Evolutionary conservation across 75 land plant genomes (phyloP).

Genomic region (Picea glauca): DNA sequence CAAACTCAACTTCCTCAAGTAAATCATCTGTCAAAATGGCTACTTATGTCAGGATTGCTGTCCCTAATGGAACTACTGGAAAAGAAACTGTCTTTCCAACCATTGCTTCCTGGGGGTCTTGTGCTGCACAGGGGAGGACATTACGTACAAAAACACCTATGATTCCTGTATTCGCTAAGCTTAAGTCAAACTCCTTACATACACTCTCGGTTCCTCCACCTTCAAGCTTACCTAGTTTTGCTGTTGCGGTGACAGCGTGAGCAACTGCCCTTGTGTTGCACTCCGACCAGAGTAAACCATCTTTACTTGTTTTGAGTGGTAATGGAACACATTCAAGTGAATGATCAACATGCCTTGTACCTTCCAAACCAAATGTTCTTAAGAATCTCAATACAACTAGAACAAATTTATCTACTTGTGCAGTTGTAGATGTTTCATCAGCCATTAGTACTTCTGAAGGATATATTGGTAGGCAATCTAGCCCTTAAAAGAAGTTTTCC

Average conservation of each 20-base stretch:
- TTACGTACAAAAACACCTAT: slow-evolving; percentile 12
- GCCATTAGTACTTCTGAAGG: neutral
- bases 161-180: neutral
- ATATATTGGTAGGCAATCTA: neutral
- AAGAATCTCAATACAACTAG: neutral
- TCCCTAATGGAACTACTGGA: slow-evolving; percentile 37
- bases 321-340: neutral
- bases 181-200: neutral
- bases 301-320: neutral
- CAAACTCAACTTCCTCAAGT: slow-evolving; percentile 11
- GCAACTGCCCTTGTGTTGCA: neutral
- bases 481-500: neutral
- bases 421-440: neutral
- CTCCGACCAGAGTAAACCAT: neutral
- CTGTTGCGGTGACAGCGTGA: neutral
- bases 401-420: neutral
- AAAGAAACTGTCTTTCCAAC: slow-evolving; percentile 59
- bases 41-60: slow-evolving; percentile 35
- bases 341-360: neutral
- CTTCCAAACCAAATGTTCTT: neutral
- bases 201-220: slow-evolving; percentile 2
- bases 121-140: slow-evolving; percentile 23
- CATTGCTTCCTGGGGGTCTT: slow-evolving; percentile 68
- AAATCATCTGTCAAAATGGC: slow-evolving; percentile 28
- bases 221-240: neutral